Evolutionary conservation across 805 yeast genomes (phyloP), one percentile per base, ranked within the genome.

Genomic region (Yamadazyma kitorensis): DNA sequence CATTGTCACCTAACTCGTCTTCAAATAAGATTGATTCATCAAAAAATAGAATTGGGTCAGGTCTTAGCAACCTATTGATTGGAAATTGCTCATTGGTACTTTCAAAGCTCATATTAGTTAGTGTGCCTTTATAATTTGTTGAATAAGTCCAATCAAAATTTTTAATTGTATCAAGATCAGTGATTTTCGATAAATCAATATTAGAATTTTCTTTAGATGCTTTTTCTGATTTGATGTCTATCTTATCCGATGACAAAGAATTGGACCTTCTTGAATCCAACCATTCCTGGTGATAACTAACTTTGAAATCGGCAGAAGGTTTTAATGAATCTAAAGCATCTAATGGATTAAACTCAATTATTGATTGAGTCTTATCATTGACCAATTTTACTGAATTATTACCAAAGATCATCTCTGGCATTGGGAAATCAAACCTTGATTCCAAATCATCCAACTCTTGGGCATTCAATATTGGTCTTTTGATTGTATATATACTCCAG

Each of bases 401-500:
- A 7, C 98, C 98, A 61, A 93, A 93, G 5, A 93, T 88, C 98
- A 93, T 93, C 56, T 93, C 99, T 0, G 99, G 99, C 27, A 91
- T 61, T 0, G 98, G 95, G 41, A 91, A 76, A 11, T 79, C 79
- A 34, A 82, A 70, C 33, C 79, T 54, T 9, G 52, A 43, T 4
- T 73, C 74, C 50, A 82, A 72, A 2, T 59, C 59, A 38, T 87
- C 96, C 37, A 91, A 73, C 51, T 88, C 96, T 2, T 57, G 66
- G 2, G 88, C 70, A 44, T 74, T 82, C 40, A 87, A 61, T 29
- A 91, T 91, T 1, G 98, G 95, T 32, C 75, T 74, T 54, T 87
- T 78, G 19, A 68, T 62, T 0, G 95, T 80, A 45, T 69, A 74
- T 6, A 93, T 74, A 35, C 78, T 75, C 97, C 97, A 91, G 35